phyloP scores from a whole-genome alignment of 331 rosid species.

The Quercus lobata region DNA sequence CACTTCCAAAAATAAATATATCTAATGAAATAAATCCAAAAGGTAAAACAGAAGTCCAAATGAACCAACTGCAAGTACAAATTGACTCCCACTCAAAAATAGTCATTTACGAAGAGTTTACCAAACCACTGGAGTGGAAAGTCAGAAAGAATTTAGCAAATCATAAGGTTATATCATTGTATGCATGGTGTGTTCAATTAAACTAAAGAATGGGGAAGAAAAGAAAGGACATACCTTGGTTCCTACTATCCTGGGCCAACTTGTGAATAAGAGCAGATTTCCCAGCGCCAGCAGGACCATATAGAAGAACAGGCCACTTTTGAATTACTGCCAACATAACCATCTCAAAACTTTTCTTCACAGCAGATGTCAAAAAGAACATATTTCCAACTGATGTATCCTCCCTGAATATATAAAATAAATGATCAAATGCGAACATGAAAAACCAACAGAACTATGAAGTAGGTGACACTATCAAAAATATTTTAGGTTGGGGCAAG shows the following conservation, averaged over 20 bases:
- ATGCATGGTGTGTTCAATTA: neutral
- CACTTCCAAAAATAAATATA: neutral
- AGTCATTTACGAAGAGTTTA: neutral
- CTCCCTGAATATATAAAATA: conserved; percentile 44
- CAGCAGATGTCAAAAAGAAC: conserved; percentile 57
- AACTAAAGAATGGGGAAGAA: neutral
- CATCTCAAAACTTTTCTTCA: conserved; percentile 69
- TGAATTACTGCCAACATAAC: conserved; percentile 63
- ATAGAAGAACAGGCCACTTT: conserved; percentile 88
- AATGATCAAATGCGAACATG: neutral
- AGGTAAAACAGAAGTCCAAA: neutral
- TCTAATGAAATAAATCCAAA: neutral
- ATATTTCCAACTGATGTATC: conserved; percentile 25
- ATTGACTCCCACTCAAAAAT: neutral
- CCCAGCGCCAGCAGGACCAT: conserved; percentile 86
- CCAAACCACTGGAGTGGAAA: neutral
- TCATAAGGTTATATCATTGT: neutral
- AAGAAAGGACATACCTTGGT: conserved; percentile 37
- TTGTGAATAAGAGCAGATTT: conserved; percentile 81
- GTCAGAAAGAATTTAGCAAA: neutral
- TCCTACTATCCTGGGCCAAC: conserved; percentile 61
- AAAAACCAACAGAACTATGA: conserved; percentile 12
- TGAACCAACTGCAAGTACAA: neutral
- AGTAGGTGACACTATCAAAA: conserved; percentile 1
- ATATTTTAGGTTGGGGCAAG: neutral